A percentile compares a stretch with the other conserved stretches of the same genome.
phyloP scores from a whole-genome alignment of 1,284 basidiomycete genomes.

The Moesziomyces aphidis region DNA sequence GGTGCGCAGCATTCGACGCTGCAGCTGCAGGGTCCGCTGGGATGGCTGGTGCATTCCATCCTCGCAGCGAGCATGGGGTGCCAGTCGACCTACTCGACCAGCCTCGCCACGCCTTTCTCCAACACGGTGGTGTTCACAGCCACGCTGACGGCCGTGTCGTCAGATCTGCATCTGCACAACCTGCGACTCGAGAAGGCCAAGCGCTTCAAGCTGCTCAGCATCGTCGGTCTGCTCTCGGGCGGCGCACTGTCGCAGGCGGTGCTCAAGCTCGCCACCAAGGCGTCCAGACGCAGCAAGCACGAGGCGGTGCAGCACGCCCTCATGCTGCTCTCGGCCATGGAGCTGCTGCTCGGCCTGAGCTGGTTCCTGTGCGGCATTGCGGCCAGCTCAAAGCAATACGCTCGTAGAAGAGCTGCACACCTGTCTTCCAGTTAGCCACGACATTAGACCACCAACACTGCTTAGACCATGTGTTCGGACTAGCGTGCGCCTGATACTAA shows the following conservation, averaged over 20 bases:
- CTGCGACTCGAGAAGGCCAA: constrained; percentile 15
- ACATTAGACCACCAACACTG: not conserved
- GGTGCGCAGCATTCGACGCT: constrained; percentile 10
- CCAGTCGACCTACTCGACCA: constrained; percentile 38
- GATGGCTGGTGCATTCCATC: constrained; percentile 32
- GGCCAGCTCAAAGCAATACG: constrained; percentile 10
- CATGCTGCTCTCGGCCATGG: constrained; percentile 20
- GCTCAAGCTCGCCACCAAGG: constrained; percentile 33
- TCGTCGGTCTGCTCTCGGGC: constrained; percentile 31
- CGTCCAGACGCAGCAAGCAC: constrained; percentile 18
- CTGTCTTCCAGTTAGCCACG: not conserved
- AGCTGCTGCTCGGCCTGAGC: constrained; percentile 14
- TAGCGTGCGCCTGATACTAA: too few relatives aligned
- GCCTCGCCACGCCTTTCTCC: constrained; percentile 35
- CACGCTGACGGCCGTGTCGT: constrained; percentile 34
- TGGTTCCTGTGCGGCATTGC: constrained; percentile 29
- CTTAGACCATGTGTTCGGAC: too few relatives aligned
- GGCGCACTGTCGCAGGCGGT: constrained; percentile 34
- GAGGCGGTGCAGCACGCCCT: constrained; percentile 31
- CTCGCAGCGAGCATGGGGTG: constrained; percentile 31
- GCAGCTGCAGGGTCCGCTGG: constrained; percentile 18
- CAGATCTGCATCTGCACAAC: constrained; percentile 30
- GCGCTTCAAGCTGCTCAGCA: constrained; percentile 25
- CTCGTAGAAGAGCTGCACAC: not conserved
- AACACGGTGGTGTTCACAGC: constrained; percentile 52